Conservation (phyloP, 129 eudicot species). For the Heracleum sosnowskyi region DNA sequence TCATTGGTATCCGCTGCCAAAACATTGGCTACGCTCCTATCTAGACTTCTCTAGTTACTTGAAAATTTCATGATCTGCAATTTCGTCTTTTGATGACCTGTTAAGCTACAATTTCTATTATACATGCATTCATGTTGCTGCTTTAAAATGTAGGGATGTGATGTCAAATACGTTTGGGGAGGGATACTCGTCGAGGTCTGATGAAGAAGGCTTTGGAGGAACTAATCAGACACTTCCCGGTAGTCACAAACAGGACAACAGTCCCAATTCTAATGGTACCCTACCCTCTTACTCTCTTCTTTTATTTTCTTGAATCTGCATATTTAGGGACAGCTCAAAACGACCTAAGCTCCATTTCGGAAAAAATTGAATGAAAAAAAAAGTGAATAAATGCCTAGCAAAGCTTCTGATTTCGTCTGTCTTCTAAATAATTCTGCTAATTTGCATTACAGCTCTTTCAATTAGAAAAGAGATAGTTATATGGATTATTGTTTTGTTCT, state of each 20-base stretch:
- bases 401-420: too few relatives aligned
- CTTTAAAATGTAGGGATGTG: conserved; percentile 34
- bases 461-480: too few relatives aligned
- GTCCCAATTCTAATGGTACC: conserved; percentile 40
- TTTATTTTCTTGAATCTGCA: neutral
- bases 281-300: neutral
- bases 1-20: too few relatives aligned
- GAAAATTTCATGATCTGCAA: neutral
- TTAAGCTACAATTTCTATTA: neutral
- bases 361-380: too few relatives aligned
- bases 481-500: too few relatives aligned
- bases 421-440: too few relatives aligned
- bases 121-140: neutral
- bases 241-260: conserved; percentile 27
- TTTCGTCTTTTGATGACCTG: neutral
- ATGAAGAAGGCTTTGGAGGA: conserved; percentile 89
- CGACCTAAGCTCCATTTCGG: neutral
- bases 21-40: too few relatives aligned
- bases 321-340: neutral
- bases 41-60: too few relatives aligned
- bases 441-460: too few relatives aligned
- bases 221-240: conserved; percentile 34
- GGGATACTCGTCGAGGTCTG: conserved; percentile 66
- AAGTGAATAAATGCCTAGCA: too few relatives aligned
- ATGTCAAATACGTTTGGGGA: conserved; percentile 61